Conservation (phyloP, 352 stramenopile genomes). For the Phytopythium ostracodes region DNA sequence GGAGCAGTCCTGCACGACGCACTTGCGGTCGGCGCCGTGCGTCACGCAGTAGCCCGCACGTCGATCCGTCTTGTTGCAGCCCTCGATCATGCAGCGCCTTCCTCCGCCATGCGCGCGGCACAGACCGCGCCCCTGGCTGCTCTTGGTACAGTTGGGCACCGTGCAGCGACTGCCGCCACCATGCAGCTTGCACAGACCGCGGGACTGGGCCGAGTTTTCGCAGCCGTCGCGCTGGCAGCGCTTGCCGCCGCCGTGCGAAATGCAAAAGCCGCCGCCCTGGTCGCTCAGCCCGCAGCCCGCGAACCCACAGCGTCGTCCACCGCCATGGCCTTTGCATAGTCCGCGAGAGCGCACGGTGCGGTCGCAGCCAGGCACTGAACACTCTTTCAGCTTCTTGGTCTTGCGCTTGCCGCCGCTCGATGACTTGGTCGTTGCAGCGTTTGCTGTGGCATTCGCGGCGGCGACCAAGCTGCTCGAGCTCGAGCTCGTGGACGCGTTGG, state of each 20-base stretch:
- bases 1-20: conserved; percentile 70
- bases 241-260: conserved; percentile 80
- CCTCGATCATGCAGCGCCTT: conserved; percentile 74
- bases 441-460: neutral
- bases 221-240: conserved; percentile 71
- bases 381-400: conserved; percentile 84
- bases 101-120: conserved; percentile 83
- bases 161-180: conserved; percentile 76
- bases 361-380: conserved; percentile 67
- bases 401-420: conserved; percentile 35
- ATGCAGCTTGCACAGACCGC: conserved; percentile 77
- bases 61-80: conserved; percentile 83
- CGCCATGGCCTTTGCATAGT: conserved; percentile 77
- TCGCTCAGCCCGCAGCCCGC: conserved; percentile 68
- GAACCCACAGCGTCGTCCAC: conserved; percentile 66
- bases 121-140: conserved; percentile 76
- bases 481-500: conserved; percentile 14
- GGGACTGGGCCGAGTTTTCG: conserved; percentile 82
- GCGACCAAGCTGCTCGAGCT: neutral
- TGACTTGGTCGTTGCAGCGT: neutral
- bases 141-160: conserved; percentile 81
- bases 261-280: conserved; percentile 77
- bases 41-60: conserved; percentile 76
- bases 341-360: conserved; percentile 74
- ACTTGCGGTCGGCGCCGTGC: conserved; percentile 82